Base-by-base conservation (phyloP, 78 protist genomes). In the Emiliania huxleyi region DNA sequence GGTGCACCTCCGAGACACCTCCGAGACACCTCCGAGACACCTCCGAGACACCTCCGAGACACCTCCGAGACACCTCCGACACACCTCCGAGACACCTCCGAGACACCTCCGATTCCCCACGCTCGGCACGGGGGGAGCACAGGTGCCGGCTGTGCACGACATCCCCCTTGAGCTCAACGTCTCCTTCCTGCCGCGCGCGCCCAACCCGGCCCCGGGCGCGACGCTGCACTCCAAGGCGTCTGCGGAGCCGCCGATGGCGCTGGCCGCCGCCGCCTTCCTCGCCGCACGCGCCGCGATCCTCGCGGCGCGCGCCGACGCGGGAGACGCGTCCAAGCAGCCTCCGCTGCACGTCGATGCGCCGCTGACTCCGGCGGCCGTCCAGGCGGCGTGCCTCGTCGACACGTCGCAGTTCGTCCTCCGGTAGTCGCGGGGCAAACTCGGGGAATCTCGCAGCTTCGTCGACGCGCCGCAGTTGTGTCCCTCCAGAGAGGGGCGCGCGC, bases 191-290 rank as follows among this genome's bases (percentile, higher is more conserved):
- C 33, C 83, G 33, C 69, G 56, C n/a, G 40, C 89, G 38, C 44
- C 85, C 62, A 73, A 75, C 71, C 52, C 91, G 21, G 1, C 90
- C 52, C 29, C 55, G 55, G 4, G 2, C 23, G 19, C 18, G 12
- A 15, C 12, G 22, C 37, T 90, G 11, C 35, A 18, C 33, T 93
- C 94, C 48, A 83, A 92, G 90, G 96, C 95, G 33, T 23, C 52
- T 19, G 96, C 95, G 22, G 96, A 94, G 94, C 96, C 96, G 49
- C 96, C 96, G 37, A 38, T 90, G 87, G 29, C 55, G 37, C 90
- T 94, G 23, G 91, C 73, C 37, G 69, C 29, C 52, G 11, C 89
- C 43, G 95, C 75, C 44, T 48, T 49, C 29, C 38, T 87, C 29
- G 96, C 96, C 4, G 89, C 88, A 18, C 42, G 44, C 29, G 0